Conservation (phyloP, 768 basidiomycete genomes). For the Leccinum truebloodii region DNA sequence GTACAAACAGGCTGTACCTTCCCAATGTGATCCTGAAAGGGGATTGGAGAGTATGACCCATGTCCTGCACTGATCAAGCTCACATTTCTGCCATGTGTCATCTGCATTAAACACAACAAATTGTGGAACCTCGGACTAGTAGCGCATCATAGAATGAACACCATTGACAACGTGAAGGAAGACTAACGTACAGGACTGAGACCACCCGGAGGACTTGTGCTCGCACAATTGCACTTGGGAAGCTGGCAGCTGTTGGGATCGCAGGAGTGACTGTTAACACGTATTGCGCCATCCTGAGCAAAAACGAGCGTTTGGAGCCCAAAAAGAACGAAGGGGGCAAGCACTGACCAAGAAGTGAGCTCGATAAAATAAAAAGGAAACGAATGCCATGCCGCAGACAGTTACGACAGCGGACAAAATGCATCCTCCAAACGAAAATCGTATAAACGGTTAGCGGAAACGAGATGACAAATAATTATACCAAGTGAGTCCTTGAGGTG, state of each 20-base stretch:
- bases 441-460: background rate
- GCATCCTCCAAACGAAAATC: background rate
- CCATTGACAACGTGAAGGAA: background rate
- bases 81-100: constrained; percentile 26
- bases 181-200: background rate
- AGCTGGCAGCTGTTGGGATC: constrained; percentile 2
- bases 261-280: background rate
- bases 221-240: constrained; percentile 6
- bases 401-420: background rate
- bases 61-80: background rate
- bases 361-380: background rate
- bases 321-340: background rate
- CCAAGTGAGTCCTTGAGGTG: background rate
- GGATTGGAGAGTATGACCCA: background rate
- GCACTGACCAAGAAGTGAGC: background rate
- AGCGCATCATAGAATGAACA: background rate
- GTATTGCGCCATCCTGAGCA: background rate
- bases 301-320: background rate
- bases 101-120: constrained; percentile 4
- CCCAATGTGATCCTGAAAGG: constrained; percentile 17
- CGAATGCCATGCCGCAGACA: background rate
- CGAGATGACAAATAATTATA: background rate
- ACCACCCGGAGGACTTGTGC: constrained; percentile 1
- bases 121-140: background rate
- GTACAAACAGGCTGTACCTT: constrained; percentile 11